Base-by-base conservation (phyloP, 2,329 filamentous ascomycete genomes). In the Coniella lustricola region DNA sequence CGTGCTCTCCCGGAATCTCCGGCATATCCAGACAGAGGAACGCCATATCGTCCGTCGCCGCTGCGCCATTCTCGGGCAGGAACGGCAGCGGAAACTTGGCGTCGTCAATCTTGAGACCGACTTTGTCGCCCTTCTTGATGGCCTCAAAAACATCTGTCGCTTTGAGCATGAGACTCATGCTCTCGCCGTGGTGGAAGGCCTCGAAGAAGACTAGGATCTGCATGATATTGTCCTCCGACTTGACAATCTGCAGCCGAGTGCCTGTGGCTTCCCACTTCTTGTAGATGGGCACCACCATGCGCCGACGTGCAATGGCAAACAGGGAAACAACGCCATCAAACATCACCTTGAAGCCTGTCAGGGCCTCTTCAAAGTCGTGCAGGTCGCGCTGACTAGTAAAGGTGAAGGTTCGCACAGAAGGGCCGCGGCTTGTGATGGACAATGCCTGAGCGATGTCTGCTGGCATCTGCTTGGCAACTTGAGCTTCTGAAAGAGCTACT, bases 201-300 rank as follows among this genome's bases (percentile, higher is more conserved):
- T 89, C 84, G 63, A 95, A 93, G 68, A 95, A 96, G 3, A 84
- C 89, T 18, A 94, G 69, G 25, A 96, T 70, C 63, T 95, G 88
- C 18, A 86, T 67, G 13, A 85, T 77, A 59, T 82, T 86, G 29
- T 47, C 44, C 54, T 90, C 86, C 55, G 85, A 83, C 55, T 81
- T 75, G 32, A 95, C 81, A 33, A 95, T 74, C 62, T 95, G 90
- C 7, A 95, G 73, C 32, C 90, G 81, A 8, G 87, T 87, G 33
- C 76, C 77, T n/a, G 76, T 81, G 2, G 90, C 87, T 61, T 94
- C 89, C 87, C 88, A 94, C 65, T 93, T 93, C 69, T 95, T 95
- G 70, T 94, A 87, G 56, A 95, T 91, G 0, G 88, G 88, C 14
- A 95, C 88, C 12, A 95, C 87, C 84, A 90, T 93, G 56, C 87